phyloP scores from a whole-genome alignment of 2,329 filamentous ascomycete species.

The Atkinsonella texensis region DNA sequence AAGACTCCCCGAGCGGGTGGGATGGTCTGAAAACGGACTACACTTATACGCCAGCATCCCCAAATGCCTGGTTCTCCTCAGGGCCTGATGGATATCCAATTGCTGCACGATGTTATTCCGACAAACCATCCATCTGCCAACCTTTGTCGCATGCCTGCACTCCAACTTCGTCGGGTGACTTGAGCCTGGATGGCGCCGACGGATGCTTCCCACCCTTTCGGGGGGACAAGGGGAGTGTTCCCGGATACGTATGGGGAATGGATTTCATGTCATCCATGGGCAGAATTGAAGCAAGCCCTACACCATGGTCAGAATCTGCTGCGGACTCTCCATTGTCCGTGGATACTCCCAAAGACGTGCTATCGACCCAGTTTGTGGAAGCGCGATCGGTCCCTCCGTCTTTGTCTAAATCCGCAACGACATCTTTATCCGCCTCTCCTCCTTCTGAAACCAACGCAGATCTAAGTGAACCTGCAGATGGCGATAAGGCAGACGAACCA shows the following conservation, averaged over 20 bases:
- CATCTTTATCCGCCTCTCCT: slow-evolving; percentile 11
- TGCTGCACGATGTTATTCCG: background rate
- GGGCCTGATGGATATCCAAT: background rate
- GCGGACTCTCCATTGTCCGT: slow-evolving; percentile 4
- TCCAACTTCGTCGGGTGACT: background rate
- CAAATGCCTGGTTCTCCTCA: slow-evolving; percentile 1
- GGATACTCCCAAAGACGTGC: slow-evolving; percentile 4
- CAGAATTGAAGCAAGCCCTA: slow-evolving; percentile 6
- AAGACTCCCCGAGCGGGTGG: background rate
- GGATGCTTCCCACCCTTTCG: background rate
- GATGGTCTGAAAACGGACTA: background rate
- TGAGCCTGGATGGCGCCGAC: background rate
- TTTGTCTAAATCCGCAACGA: background rate
- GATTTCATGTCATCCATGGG: slow-evolving; percentile 3
- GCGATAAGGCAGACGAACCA: slow-evolving; percentile 39
- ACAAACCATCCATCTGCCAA: background rate
- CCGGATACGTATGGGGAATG: background rate
- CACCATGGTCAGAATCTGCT: slow-evolving; percentile 5
- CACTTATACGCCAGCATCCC: background rate
- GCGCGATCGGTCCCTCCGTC: background rate
- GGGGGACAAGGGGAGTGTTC: background rate
- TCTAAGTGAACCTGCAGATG: slow-evolving; percentile 8
- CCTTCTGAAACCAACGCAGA: slow-evolving; percentile 15
- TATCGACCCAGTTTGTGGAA: background rate
- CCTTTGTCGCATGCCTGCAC: background rate